A percentile compares a stretch with the other conserved stretches of the same genome.
These are phyloP conservation scores for Podospora comata DNA, from an alignment of 495 filamentous ascomycete genomes.

Conservation along the genomic window DNA sequence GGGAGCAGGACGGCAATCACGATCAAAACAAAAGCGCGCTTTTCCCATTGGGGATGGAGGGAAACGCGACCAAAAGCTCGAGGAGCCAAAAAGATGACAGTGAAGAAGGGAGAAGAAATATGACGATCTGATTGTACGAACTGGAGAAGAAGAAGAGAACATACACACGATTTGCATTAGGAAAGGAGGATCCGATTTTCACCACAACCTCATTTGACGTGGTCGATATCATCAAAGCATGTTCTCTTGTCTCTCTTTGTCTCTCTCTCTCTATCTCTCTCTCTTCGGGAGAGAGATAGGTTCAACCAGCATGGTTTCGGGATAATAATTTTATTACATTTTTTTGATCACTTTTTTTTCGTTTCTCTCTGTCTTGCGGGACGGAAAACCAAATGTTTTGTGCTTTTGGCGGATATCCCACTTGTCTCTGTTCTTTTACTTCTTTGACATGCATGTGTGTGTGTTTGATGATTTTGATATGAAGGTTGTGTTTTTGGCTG, in stretches of 20 bases:
- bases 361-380: not conserved
- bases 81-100: not conserved
- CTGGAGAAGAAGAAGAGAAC: not conserved
- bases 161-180: not conserved
- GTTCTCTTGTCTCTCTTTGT: not conserved
- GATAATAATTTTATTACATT: not conserved
- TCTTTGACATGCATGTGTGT: constrained; percentile 8
- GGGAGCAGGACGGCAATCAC: not conserved
- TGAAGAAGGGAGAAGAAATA: not conserved
- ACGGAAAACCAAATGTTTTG: not conserved
- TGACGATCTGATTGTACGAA: not conserved
- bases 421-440: not conserved
- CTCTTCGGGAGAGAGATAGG: not conserved
- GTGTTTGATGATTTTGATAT: constrained; percentile 13
- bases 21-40: not conserved
- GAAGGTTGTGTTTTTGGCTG: not conserved
- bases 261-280: not conserved
- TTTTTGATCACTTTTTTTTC: not conserved
- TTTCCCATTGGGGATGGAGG: not conserved
- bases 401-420: constrained; percentile 1
- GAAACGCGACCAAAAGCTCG: not conserved
- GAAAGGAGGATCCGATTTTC: not conserved
- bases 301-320: not conserved
- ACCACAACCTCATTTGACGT: not conserved
- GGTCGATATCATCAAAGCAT: not conserved